These are phyloP conservation scores for Scytalidium sp. DNA, from an alignment of 2,329 filamentous ascomycete genomes.

Conservation along the genomic window DNA sequence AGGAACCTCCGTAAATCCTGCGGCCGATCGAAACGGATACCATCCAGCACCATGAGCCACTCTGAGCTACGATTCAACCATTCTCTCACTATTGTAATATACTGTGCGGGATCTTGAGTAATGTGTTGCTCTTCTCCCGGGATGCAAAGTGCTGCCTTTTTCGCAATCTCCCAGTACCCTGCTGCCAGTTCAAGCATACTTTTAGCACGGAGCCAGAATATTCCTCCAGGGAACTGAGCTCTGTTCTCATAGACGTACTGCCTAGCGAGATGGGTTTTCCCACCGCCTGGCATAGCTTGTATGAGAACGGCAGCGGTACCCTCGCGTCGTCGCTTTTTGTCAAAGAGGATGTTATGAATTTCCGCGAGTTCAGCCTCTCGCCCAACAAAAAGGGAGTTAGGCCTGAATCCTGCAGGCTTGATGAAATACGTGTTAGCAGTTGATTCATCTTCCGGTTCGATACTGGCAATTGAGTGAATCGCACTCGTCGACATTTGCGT, in stretches of 20 bases:
- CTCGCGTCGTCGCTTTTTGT: constrained; percentile 49
- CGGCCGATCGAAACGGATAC: constrained; percentile 58
- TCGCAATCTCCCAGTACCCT: constrained; percentile 65
- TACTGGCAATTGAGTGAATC: constrained; percentile 9
- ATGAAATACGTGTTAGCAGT: constrained; percentile 30
- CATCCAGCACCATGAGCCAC: constrained; percentile 68
- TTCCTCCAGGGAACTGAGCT: constrained; percentile 58
- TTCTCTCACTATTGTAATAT: constrained; percentile 53
- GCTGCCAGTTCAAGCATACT: constrained; percentile 55
- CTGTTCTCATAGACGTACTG: constrained; percentile 63
- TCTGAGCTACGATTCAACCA: constrained; percentile 61
- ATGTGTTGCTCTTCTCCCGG: constrained; percentile 28
- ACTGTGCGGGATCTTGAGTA: constrained; percentile 35
- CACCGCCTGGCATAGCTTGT: constrained; percentile 61
- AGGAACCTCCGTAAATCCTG: constrained; percentile 56
- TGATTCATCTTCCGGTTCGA: constrained; percentile 10
- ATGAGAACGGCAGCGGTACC: constrained; percentile 64
- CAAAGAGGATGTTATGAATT: constrained; percentile 57
- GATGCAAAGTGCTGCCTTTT: constrained; percentile 43
- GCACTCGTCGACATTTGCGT: constrained; percentile 21
- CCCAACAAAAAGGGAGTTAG: constrained; percentile 61
- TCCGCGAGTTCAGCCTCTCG: constrained; percentile 55
- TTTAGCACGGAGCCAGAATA: constrained; percentile 69
- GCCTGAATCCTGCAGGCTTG: constrained; percentile 55
- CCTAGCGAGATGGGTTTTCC: constrained; percentile 67